Conservation (phyloP, 331 rosid genomes). For the Quercus lobata region DNA sequence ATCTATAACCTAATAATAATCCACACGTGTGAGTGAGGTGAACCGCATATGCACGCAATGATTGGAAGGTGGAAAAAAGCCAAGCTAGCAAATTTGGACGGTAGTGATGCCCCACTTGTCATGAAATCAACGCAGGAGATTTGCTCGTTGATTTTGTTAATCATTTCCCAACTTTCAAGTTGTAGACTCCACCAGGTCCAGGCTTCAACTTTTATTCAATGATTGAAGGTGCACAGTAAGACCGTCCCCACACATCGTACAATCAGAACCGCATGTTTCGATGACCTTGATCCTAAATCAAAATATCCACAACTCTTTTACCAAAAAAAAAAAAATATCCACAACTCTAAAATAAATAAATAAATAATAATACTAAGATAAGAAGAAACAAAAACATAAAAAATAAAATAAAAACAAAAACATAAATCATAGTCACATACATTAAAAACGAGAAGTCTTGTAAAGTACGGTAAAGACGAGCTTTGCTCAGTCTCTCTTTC, state of each 20-base stretch:
- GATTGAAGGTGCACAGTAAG: constrained; percentile 9
- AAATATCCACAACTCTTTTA: neutral
- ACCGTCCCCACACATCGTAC: neutral
- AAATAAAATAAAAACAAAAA: neutral
- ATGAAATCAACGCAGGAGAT: constrained; percentile 16
- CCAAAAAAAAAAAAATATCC: too few relatives aligned
- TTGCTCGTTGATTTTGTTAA: neutral
- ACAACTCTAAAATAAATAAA: neutral
- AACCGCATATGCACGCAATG: constrained; percentile 25
- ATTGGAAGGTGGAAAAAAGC: constrained; percentile 16
- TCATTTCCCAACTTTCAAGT: neutral
- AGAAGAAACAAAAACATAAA: neutral
- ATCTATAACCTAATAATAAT: neutral
- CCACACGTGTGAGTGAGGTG: constrained; percentile 28
- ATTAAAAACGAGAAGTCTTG: neutral
- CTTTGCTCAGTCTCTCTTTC: neutral
- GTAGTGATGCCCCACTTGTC: constrained; percentile 3
- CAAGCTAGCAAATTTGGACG: constrained; percentile 41
- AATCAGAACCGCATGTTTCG: constrained; percentile 2
- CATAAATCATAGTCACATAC: too few relatives aligned
- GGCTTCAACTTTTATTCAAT: neutral
- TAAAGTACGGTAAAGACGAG: neutral
- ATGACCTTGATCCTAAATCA: constrained; percentile 14
- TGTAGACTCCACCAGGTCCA: too few relatives aligned
- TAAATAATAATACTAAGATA: too few relatives aligned